Base-by-base conservation (phyloP, 1,139 yeast genomes). In the Sugiyamaella castrensis region DNA sequence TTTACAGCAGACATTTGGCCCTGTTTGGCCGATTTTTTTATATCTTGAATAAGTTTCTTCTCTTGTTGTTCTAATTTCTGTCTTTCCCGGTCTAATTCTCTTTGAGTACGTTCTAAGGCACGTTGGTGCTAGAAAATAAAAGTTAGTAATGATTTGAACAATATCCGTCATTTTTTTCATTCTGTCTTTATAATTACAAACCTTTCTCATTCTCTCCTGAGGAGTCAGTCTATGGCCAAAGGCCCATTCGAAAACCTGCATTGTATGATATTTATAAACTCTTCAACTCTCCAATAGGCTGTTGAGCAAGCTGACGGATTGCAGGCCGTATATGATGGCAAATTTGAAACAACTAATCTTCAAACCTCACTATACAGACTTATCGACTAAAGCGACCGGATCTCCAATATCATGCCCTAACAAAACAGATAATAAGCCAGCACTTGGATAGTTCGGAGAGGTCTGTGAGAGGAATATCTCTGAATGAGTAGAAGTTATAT, bases 171-270 rank as follows among this genome's bases (percentile, higher is more conserved):
- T 11, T 5, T n/a, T 5, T n/a, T 19, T 19, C 24, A 19, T 19
- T 19, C 5, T 19, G 24, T 19, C 5, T 19, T 5, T 19, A 4
- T 19, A n/a, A n/a, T 19, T 19, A 60, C 73, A 45, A 59, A 72
- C 76, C 61, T 86, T 89, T 58, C 97, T 82, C 64, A 92, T 80
- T 65, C 91, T 77, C 70, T 92, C 98, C 64, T 89, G 97, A 7
- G 98, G 98, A 42, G 98, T 89, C 58, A 87, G 72, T 65, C 84
- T 80, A 75, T 89, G 87, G 12, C 98, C 98, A 70, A 92, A 92
- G 27, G 88, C 89, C 98, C 98, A 92, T 65, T 89, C 95, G 59
- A 91, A 79, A 60, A 89, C 70, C 61, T 79, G 83, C 82, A 78
- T 78, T 35, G 35, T 19, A 19, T 5, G 5, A 19, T 19, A 19